Base-by-base conservation (phyloP, 1,284 basidiomycete species). In the Cutaneotrichosporon curvatum region DNA sequence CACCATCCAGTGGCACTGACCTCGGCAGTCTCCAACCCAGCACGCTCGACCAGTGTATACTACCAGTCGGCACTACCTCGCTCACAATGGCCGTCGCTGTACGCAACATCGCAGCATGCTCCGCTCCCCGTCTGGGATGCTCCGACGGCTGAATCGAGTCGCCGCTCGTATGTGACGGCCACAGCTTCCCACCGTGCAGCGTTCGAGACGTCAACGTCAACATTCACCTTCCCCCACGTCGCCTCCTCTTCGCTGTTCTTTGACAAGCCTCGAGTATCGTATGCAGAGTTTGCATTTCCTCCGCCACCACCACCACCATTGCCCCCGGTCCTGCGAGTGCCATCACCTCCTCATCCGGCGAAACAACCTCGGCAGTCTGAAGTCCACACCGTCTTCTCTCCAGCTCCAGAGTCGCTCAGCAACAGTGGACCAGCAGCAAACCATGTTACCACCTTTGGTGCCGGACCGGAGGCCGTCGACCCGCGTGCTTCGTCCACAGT, bases 261-360 rank as follows among this genome's bases (percentile, higher is more conserved):
- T 25, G 52, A 50, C 35, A 32, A 33, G 4, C 43, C 45, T 2
- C 43, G 45, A 9, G 31, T 28, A 4, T 33, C 37, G 4, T 50
- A 47, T 18, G 36, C 41, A 25, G 51, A 48, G 19, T 45, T 35
- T 15, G 37, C 16, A 14, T 18, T 36, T 1, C 45, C 43, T 8
- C 58, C 56, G 33, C 51, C 60, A 4, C 58, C 56, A 11, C 55
- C 56, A 5, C 55, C 53, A 10, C 31, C 52, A 9, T 40, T 43
- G 2, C 40, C 43, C 8, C 38, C 51, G 2, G 43, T 57, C 4
- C 42, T 48, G 8, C 48, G 47, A 6, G 53, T 48, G n/a, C 54
- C 54, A 9, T 48, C 44, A n/a, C 45, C 50, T 9, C 48, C 48
- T 3, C 53, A 55, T 14, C 47, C 47, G 0, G 43, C 57, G 4